Conservation (phyloP, 1,284 basidiomycete species). For the Boletus mariae region DNA sequence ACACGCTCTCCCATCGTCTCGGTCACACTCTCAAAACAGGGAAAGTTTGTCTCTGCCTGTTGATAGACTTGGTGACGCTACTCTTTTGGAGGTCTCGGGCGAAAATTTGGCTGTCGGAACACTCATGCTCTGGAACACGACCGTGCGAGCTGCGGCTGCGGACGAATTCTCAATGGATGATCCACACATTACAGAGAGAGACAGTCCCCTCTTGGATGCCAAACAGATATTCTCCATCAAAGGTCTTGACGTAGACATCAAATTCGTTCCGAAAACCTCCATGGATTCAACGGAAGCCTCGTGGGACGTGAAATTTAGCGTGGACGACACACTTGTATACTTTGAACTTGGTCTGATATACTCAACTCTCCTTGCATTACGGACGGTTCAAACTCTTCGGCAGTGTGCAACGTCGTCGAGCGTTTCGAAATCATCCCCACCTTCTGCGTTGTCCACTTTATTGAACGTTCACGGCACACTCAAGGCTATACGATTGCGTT, state of each 20-base stretch:
- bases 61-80: slow-evolving; percentile 59
- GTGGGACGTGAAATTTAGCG: slow-evolving; percentile 21
- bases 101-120: slow-evolving; percentile 40
- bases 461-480: slow-evolving; percentile 36
- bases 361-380: slow-evolving; percentile 63
- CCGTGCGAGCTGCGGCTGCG: slow-evolving; percentile 55
- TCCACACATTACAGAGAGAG: slow-evolving; percentile 50
- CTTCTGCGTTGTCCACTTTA: slow-evolving; percentile 12
- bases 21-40: slow-evolving; percentile 44
- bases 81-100: slow-evolving; percentile 42
- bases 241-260: slow-evolving; percentile 37
- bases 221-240: slow-evolving; percentile 51
- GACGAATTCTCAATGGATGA: slow-evolving; percentile 64
- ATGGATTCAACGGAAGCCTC: slow-evolving; percentile 9
- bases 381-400: slow-evolving; percentile 48
- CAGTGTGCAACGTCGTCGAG: slow-evolving; percentile 30
- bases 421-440: slow-evolving; percentile 10
- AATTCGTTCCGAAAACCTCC: slow-evolving; percentile 28
- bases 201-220: slow-evolving; percentile 40
- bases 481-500: slow-evolving; percentile 44
- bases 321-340: slow-evolving; percentile 41
- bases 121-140: slow-evolving; percentile 45
- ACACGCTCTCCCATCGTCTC: slow-evolving; percentile 39
- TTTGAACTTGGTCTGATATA: slow-evolving; percentile 74
- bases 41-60: slow-evolving; percentile 53